phyloP scores from a whole-genome alignment of 2,329 filamentous ascomycete genomes.

The Sarocladium strictum region DNA sequence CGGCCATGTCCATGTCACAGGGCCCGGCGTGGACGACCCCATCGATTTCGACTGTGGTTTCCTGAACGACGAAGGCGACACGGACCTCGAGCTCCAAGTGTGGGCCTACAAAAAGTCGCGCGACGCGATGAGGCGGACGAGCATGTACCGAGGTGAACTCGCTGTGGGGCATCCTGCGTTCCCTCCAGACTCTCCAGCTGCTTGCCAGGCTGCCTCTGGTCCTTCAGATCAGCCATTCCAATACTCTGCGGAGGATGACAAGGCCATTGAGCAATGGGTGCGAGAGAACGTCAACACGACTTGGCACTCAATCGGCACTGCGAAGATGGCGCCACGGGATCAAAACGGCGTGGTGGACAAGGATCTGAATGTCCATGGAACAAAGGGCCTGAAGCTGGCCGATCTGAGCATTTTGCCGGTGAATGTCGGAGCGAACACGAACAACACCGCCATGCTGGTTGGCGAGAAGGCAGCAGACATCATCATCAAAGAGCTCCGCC shows the following conservation, averaged over 20 bases:
- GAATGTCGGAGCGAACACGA: conserved; percentile 40
- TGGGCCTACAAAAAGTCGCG: conserved; percentile 60
- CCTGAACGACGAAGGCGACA: conserved; percentile 32
- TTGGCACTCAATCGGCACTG: conserved; percentile 27
- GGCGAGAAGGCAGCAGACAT: conserved; percentile 39
- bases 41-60: conserved; percentile 52
- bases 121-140: conserved; percentile 50
- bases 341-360: conserved; percentile 32
- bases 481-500: conserved; percentile 25
- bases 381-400: conserved; percentile 29
- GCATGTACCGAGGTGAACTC: conserved; percentile 42
- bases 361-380: conserved; percentile 32
- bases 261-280: conserved; percentile 36
- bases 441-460: conserved; percentile 40
- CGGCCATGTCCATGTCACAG: conserved; percentile 54
- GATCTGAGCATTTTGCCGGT: conserved; percentile 26
- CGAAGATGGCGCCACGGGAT: conserved; percentile 31
- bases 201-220: conserved; percentile 28
- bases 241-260: conserved; percentile 41
- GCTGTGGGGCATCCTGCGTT: conserved; percentile 36
- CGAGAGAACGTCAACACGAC: conserved; percentile 30
- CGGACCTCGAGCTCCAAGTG: conserved; percentile 50
- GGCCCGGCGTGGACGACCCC: conserved; percentile 31
- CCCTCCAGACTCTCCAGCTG: conserved; percentile 29
- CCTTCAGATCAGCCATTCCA: conserved; percentile 27